phyloP scores from a whole-genome alignment of 2,329 filamentous ascomycete genomes.

The Grosmannia huntii region DNA sequence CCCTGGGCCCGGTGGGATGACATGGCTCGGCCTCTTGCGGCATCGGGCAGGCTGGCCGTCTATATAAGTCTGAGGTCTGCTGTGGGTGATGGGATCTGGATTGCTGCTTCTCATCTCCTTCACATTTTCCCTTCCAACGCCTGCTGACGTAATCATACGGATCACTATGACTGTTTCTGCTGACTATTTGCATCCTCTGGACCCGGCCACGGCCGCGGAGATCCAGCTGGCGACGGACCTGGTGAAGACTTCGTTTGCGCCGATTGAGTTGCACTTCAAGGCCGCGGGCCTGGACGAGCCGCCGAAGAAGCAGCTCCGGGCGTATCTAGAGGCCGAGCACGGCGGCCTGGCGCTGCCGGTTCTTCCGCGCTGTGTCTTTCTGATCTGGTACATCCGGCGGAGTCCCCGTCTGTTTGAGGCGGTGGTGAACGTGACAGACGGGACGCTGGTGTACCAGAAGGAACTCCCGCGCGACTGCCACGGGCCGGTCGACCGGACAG shows the following conservation, averaged over 20 bases:
- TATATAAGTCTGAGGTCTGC: neutral
- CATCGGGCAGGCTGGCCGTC: neutral
- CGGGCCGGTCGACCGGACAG: conserved; percentile 45
- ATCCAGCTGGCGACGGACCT: conserved; percentile 37
- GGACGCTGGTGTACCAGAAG: conserved; percentile 39
- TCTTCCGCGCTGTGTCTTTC: neutral
- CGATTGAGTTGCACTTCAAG: conserved; percentile 24
- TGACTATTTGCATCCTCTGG: conserved; percentile 36
- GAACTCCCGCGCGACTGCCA: conserved; percentile 46
- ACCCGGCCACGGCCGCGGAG: conserved; percentile 35
- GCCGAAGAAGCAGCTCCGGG: neutral
- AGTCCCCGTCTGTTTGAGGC: conserved; percentile 49
- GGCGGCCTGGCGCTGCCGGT: neutral
- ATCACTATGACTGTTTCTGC: neutral
- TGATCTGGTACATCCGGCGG: conserved; percentile 1
- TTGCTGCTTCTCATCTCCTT: no score
- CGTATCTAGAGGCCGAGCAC: conserved; percentile 1
- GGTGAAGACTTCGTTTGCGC: conserved; percentile 39
- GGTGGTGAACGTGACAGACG: conserved; percentile 33
- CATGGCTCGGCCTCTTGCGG: neutral
- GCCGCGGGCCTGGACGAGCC: neutral
- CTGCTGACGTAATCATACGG: no score
- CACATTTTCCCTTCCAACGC: neutral
- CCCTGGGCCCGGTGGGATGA: neutral
- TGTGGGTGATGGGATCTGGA: no score